Evolutionary conservation across 345 rosid genomes (phyloP), one percentile per base, ranked within the genome.

Genomic region (Mangifera indica): DNA sequence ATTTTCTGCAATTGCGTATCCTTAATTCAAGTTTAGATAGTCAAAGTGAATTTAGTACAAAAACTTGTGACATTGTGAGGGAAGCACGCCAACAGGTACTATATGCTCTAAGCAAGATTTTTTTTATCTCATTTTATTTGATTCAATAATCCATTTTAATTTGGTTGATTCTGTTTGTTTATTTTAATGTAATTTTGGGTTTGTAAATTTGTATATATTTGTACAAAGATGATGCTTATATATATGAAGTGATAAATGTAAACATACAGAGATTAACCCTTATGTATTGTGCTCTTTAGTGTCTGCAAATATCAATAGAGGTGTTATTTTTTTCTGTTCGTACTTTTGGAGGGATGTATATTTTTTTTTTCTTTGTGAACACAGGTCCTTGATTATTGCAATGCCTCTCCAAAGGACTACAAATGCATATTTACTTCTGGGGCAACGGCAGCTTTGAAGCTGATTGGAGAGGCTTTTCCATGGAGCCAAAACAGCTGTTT

Each of bases 351-450:
- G 60, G 65, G 32, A 77, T 7, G 45, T 44, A 15, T 64, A n/a
- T n/a, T n/a, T n/a, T n/a, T n/a, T n/a, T n/a, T n/a, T n/a, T n/a
- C 26, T 37, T 45, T 49, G 17, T 49, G 65, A 54, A 67, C 14
- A 64, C 71, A 94, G 98, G 97, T 92, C 59, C 99, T 95, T 77
- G 87, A 91, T 60, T 85, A 84, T 74, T 95, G 76, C 83, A 95
- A 87, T 85, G 99, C 99, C 56, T 88, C 98, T 68, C 82, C 85
- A 37, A 88, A 85, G 80, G 88, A 89, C 69, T 95, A 92, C 77
- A 89, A 74, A 53, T 95, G 99, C 78, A 78, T 95, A 72, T 91
- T 95, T 79, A 92, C 99, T 69, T 88, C 97, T n/a, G 99, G 98
- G 77, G 96, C 98, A 62, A 92, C 98, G 25, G 93, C 98, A 73